These are phyloP conservation scores for Trypanosoma rangeli DNA, from an alignment of 208 protist genomes.

Conservation along the genomic window DNA sequence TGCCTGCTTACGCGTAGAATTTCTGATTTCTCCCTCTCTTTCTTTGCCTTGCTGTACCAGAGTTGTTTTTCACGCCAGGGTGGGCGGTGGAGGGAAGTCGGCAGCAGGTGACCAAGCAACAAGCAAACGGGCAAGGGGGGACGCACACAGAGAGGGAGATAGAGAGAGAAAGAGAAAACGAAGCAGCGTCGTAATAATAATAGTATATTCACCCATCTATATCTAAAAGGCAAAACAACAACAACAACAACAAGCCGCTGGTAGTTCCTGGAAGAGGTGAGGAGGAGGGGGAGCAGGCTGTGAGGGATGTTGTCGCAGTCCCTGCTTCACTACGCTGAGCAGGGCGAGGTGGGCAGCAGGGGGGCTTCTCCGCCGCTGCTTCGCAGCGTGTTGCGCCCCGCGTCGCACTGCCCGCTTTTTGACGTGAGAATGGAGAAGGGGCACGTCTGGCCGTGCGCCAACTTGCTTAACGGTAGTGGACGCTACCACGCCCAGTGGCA, in stretches of 20 bases:
- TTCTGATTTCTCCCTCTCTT: background rate
- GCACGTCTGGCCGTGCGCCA: conserved; percentile 29
- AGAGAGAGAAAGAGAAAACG: background rate
- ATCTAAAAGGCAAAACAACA: no score
- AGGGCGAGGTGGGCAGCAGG: background rate
- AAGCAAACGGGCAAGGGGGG: background rate
- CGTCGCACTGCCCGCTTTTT: conserved; percentile 26
- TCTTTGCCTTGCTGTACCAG: background rate
- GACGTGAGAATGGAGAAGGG: conserved; percentile 22
- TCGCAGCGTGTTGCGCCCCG: conserved; percentile 22
- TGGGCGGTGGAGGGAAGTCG: background rate
- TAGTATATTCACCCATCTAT: background rate
- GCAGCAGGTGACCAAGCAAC: background rate
- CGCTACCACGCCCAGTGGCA: conserved; percentile 13
- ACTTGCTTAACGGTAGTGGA: conserved; percentile 22
- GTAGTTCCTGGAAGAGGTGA: background rate
- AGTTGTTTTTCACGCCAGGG: background rate
- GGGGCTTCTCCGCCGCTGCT: conserved; percentile 7
- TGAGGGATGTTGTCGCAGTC: conserved; percentile 6
- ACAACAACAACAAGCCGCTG: background rate
- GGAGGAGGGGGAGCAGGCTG: background rate
- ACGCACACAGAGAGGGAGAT: background rate
- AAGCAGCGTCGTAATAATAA: no score
- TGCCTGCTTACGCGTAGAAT: no score
- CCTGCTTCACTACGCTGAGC: conserved; percentile 20